These are phyloP conservation scores for Conringia planisiliqua DNA, from an alignment of 345 rosid species.

Conservation along the genomic window DNA sequence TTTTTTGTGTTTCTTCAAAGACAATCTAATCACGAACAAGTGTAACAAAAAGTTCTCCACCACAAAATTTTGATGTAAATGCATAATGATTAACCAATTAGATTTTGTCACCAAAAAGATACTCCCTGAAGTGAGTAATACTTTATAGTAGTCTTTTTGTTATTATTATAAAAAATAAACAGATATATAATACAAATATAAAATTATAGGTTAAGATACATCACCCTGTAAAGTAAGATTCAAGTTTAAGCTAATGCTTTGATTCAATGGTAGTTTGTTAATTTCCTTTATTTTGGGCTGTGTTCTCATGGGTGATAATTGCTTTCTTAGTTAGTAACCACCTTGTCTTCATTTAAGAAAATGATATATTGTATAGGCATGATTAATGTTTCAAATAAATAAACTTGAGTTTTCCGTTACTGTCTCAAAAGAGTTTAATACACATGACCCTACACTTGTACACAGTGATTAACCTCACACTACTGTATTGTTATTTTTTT, in stretches of 20 bases:
- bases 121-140: conserved; percentile 19
- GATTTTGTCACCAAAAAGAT: conserved; percentile 29
- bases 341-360: conserved; percentile 31
- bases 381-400: not conserved
- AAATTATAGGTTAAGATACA: conserved; percentile 29
- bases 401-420: conserved; percentile 11
- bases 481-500: conserved; percentile 5
- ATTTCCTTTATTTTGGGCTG: conserved; percentile 20
- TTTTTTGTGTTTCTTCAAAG: conserved; percentile 27
- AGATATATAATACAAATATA: conserved; percentile 7
- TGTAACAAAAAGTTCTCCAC: conserved; percentile 8
- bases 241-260: conserved; percentile 39
- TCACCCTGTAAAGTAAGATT: conserved; percentile 35
- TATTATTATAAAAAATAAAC: not conserved
- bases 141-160: not conserved
- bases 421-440: conserved; percentile 8
- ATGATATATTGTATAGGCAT: conserved; percentile 5
- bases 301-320: conserved; percentile 34
- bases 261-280: conserved; percentile 34
- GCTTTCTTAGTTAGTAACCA: conserved; percentile 28
- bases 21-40: conserved; percentile 29
- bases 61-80: conserved; percentile 6
- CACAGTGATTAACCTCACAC: conserved; percentile 25
- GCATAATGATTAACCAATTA: conserved; percentile 28
- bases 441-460: conserved; percentile 22